phyloP scores from a whole-genome alignment of 768 basidiomycete species.

The Pisolithus sp. region DNA sequence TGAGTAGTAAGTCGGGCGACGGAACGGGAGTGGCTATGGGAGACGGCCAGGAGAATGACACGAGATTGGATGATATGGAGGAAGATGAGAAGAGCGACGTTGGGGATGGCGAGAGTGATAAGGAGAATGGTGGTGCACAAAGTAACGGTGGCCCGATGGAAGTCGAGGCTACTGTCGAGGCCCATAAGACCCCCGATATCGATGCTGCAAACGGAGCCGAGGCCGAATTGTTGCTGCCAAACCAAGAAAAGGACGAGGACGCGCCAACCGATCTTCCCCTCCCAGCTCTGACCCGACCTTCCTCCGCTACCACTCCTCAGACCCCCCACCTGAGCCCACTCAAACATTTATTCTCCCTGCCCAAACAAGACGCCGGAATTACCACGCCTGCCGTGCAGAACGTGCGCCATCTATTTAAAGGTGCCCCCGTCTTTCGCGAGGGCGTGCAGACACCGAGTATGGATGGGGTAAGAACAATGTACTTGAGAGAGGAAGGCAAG shows the following conservation, averaged over 20 bases:
- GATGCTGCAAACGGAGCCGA: neutral
- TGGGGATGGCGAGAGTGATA: constrained; percentile 4
- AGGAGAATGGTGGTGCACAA: constrained; percentile 8
- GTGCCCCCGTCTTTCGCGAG: neutral
- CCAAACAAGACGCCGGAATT: constrained; percentile 7
- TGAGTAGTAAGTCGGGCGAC: constrained; percentile 31
- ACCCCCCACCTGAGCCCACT: constrained; percentile 27
- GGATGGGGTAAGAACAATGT: constrained; percentile 30
- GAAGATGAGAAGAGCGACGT: neutral
- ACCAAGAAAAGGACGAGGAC: constrained; percentile 16
- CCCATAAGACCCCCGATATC: neutral
- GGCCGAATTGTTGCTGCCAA: constrained; percentile 1
- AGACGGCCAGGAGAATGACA: constrained; percentile 28
- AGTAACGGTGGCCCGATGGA: neutral
- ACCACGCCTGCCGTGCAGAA: constrained; percentile 23
- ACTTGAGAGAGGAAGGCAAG: constrained; percentile 10
- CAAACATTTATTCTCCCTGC: constrained; percentile 25
- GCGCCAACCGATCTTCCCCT: constrained; percentile 3
- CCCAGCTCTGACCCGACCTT: neutral
- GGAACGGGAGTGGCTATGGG: constrained; percentile 37
- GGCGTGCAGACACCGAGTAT: constrained; percentile 27
- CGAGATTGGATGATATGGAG: neutral
- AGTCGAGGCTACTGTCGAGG: neutral
- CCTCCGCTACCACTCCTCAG: constrained; percentile 2
- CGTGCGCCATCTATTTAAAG: constrained; percentile 28